These are phyloP conservation scores for Fomitopsis serialis DNA, from an alignment of 768 basidiomycete species.

Conservation along the genomic window DNA sequence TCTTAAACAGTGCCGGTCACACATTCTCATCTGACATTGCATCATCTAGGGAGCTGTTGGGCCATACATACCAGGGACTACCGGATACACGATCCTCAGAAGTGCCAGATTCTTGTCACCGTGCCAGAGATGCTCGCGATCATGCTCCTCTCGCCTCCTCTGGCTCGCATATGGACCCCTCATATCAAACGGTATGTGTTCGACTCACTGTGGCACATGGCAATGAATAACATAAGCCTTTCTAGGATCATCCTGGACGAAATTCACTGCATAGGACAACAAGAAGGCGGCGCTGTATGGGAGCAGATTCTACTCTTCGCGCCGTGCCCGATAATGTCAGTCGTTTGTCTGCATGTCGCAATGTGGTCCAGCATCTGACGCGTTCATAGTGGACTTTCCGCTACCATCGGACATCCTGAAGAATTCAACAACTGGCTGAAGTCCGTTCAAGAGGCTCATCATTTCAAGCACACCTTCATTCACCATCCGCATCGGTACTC, in stretches of 20 bases:
- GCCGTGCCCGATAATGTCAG: constrained; percentile 68
- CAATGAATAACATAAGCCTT: background rate
- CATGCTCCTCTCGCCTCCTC: constrained; percentile 62
- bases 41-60: constrained; percentile 48
- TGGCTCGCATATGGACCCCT: constrained; percentile 57
- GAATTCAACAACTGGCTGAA: constrained; percentile 62
- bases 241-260: constrained; percentile 69
- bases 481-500: constrained; percentile 68
- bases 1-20: no score
- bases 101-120: constrained; percentile 69
- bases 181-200: constrained; percentile 48
- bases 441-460: constrained; percentile 53
- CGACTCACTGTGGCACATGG: background rate
- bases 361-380: constrained; percentile 1
- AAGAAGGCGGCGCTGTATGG: constrained; percentile 67
- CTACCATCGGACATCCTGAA: constrained; percentile 63
- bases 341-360: constrained; percentile 1
- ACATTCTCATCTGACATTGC: no score
- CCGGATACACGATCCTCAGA: constrained; percentile 54
- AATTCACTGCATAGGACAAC: constrained; percentile 65
- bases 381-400: constrained; percentile 55
- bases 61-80: constrained; percentile 63
- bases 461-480: constrained; percentile 54
- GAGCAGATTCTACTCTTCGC: constrained; percentile 69
- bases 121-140: constrained; percentile 68